Evolutionary conservation across 345 rosid species (phyloP).

Genomic region (Rhodomyrtus tomentosa): DNA sequence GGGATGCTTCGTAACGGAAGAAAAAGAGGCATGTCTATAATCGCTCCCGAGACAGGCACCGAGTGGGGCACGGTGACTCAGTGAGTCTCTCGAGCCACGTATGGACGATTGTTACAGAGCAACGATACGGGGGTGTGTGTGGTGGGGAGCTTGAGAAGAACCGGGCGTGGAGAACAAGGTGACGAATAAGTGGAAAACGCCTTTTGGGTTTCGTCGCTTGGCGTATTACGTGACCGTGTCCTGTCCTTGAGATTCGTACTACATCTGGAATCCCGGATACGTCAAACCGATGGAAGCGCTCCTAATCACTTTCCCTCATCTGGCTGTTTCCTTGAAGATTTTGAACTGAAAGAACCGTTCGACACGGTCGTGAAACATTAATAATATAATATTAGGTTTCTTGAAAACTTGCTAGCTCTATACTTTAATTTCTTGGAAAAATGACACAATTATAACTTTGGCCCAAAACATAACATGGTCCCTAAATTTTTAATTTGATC

Average conservation of each 20-base stretch:
- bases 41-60: not conserved
- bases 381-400: not conserved
- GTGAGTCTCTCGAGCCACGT: not conserved
- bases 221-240: not conserved
- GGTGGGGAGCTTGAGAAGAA: not conserved
- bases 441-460: no score
- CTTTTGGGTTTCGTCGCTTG: not conserved
- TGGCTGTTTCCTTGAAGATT: not conserved
- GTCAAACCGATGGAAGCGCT: not conserved
- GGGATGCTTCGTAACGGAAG: slow-evolving; percentile 5
- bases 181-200: not conserved
- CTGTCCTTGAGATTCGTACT: not conserved
- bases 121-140: not conserved
- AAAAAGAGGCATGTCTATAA: not conserved
- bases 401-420: no score
- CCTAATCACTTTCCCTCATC: no score
- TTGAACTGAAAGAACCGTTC: no score
- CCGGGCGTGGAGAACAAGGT: not conserved
- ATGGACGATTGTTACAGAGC: not conserved
- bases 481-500: no score
- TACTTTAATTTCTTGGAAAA: no score
- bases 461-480: no score
- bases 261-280: not conserved
- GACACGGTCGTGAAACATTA: not conserved
- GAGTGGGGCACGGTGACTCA: not conserved